Percentiles rank a stretch among this genome's conserved stretches.
Evolutionary conservation across 768 basidiomycete genomes (phyloP).

Genomic region (Lentinula raphanica): DNA sequence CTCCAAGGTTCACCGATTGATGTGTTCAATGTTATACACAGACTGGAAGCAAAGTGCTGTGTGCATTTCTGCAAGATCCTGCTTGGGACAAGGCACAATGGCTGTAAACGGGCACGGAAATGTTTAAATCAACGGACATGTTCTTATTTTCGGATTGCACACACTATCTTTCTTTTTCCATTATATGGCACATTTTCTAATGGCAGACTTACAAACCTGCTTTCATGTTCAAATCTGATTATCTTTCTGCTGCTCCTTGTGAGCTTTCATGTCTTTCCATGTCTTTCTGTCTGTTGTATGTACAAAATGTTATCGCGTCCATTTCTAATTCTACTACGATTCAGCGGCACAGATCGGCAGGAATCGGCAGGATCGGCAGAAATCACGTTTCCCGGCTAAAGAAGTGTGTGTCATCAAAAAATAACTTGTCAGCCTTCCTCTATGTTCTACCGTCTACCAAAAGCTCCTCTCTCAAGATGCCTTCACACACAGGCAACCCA

Average conservation of each 20-base stretch:
- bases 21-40: constrained; percentile 24
- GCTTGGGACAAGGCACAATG: constrained; percentile 83
- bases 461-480: constrained; percentile 1
- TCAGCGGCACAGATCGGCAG: no score
- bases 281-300: background rate
- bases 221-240: no score
- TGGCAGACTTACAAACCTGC: background rate
- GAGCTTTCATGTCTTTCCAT: no score
- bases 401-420: constrained; percentile 1
- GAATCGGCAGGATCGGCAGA: background rate
- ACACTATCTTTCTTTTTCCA: background rate
- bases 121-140: background rate
- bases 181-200: background rate
- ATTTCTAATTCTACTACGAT: no score
- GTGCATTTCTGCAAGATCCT: constrained; percentile 92
- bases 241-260: no score
- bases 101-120: constrained; percentile 26
- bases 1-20: background rate
- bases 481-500: constrained; percentile 2
- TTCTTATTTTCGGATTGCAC: background rate
- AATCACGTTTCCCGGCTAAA: no score
- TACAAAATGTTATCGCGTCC: no score
- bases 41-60: constrained; percentile 97
- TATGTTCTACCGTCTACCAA: constrained; percentile 5
- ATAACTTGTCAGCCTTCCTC: background rate